Base-by-base conservation (phyloP, 139 green algal genomes). In the Limnomonas spitsbergensis region DNA sequence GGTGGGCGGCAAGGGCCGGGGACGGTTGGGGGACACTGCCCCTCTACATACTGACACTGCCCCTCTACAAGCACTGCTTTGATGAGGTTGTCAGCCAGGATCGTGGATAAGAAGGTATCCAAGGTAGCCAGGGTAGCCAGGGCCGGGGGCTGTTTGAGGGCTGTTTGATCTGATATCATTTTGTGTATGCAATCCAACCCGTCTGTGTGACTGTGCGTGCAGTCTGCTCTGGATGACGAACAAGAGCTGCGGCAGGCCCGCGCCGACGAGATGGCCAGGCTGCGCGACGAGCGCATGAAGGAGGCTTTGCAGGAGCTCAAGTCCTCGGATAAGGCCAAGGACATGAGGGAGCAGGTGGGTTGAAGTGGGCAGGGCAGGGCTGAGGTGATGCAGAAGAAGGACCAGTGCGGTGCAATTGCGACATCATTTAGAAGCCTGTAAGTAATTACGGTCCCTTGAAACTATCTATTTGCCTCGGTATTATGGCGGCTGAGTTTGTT, bases 291-390 rank as follows among this genome's bases (percentile, higher is more conserved):
- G 73, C 83, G 89, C 1, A 40, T 94, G 52, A 35, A 75, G 36
- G 81, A 94, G 66, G 90, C 91, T 1, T 94, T 93, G 66, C 72
- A 88, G n/a, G 82, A 93, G 83, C 85, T 97, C 39, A 88, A 92
- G 79, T 73, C 76, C 53, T 75, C 40, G 40, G 81, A 83, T 77
- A 87, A 88, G 73, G 87, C 79, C 3, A 78, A 84, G 68, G 90
- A 90, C 42, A 94, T 93, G 90, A 77, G 80, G 32, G 85, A 94
- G 67, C 88, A 93, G 82, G 89, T 88, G 66, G 2, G 66, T 72
- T 31, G n/a, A n/a, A 9, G 56, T 35, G n/a, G 26, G 26, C 9
- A 37, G 56, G 56, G 56, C 56, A 69, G 42, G 42, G 6, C 7
- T 54, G 42, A 27, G 42, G 42, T 6, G 9, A 56, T 4, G 38